phyloP scores from a whole-genome alignment of 352 stramenopile genomes.

The Globisporangium sylvaticum region DNA sequence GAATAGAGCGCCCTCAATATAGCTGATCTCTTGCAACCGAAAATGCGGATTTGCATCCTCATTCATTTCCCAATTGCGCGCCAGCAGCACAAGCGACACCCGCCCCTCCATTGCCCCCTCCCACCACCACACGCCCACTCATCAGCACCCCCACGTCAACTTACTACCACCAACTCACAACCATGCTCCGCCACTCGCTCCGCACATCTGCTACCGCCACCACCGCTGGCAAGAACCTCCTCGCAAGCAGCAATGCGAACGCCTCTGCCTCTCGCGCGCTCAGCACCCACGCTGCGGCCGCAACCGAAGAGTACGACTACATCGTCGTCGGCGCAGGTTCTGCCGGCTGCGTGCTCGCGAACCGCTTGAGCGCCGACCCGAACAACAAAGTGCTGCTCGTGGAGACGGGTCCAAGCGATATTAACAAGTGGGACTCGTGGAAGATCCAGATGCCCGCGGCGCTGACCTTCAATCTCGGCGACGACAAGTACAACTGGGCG shows the following conservation, averaged over 20 bases:
- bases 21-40: neutral
- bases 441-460: constrained; percentile 89
- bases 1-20: neutral
- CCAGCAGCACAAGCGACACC: constrained; percentile 5
- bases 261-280: constrained; percentile 16
- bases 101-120: neutral
- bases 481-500: constrained; percentile 87
- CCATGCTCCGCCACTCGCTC: constrained; percentile 25
- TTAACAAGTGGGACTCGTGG: constrained; percentile 85
- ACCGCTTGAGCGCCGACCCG: constrained; percentile 79
- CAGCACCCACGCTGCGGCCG: constrained; percentile 13
- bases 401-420: constrained; percentile 84
- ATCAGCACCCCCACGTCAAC: neutral
- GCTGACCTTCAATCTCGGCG: constrained; percentile 79
- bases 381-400: constrained; percentile 87
- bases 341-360: constrained; percentile 89
- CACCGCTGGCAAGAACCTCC: neutral
- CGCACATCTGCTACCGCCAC: neutral
- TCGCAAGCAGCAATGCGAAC: neutral
- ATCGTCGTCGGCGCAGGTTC: constrained; percentile 91
- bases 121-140: neutral
- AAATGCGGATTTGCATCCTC: neutral
- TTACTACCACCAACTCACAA: neutral
- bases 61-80: constrained; percentile 10
- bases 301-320: constrained; percentile 78